These are phyloP conservation scores for Rhizophagus prolifer DNA, from an alignment of 192 early-diverging fungal species.

Conservation along the genomic window DNA sequence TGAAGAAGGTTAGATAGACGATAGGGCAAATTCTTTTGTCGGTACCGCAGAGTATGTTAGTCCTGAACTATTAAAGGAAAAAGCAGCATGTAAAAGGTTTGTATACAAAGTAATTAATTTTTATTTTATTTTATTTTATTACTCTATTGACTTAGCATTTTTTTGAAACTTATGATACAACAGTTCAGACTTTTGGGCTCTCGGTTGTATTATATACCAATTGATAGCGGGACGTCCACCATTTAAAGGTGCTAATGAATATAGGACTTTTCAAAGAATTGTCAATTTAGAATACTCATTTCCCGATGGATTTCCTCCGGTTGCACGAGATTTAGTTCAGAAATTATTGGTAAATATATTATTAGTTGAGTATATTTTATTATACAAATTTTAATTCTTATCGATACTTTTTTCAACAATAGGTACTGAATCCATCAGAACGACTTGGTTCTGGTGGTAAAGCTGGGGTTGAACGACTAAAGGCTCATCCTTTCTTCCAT, in stretches of 20 bases:
- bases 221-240: conserved; percentile 86
- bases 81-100: conserved; percentile 73
- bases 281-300: conserved; percentile 83
- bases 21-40: conserved; percentile 86
- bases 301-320: conserved; percentile 69
- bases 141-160: not conserved
- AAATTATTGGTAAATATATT: conserved; percentile 57
- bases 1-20: conserved; percentile 37
- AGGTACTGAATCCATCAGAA: conserved; percentile 55
- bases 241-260: conserved; percentile 94
- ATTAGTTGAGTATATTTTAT: not conserved
- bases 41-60: conserved; percentile 99
- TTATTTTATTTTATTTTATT: not conserved
- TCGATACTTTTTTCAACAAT: not conserved
- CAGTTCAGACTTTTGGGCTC: conserved; percentile 79
- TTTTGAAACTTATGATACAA: not conserved
- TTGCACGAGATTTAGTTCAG: conserved; percentile 76
- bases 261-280: conserved; percentile 96
- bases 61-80: conserved; percentile 91
- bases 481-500: conserved; percentile 77
- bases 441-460: conserved; percentile 62
- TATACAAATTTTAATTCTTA: not conserved
- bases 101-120: not conserved
- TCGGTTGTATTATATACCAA: conserved; percentile 93
- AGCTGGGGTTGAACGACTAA: conserved; percentile 59